Base-by-base conservation (phyloP, 2,329 filamentous ascomycete genomes). In the Hypoxylon sp. region DNA sequence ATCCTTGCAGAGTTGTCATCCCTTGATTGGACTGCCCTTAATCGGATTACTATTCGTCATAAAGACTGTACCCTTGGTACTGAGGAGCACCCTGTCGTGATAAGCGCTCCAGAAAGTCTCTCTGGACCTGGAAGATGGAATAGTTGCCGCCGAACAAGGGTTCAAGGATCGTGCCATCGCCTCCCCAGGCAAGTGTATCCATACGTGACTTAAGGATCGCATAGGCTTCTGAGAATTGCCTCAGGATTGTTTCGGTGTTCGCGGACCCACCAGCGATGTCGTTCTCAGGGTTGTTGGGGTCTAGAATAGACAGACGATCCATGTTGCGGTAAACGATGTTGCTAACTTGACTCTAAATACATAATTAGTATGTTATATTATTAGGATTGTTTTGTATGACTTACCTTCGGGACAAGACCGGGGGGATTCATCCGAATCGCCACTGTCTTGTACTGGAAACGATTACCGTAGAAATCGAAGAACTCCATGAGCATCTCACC, bases 231-330 rank as follows among this genome's bases (percentile, higher is more conserved):
- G 86, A 82, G 78, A 99, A 98, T 11, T 85, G 84, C n/a, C 83
- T 77, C 70, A 93, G 82, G 52, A 98, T 92, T 7, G 87, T 82
- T 0, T 79, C 71, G 6, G 91, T 92, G 71, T 93, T 91, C 49
- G 84, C 86, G 0, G 94, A 96, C 9, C 94, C 94, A 9, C 94
- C 94, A 0, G 96, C 91, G 25, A 99, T 96, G 75, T 99, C 96
- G 77, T 98, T 98, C 25, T 85, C 82, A 0, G 87, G 78, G 64
- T 93, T 92, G 78, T 98, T 97, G 0, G 96, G 96, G 75, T 99
- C 96, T 64, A 97, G 91, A 74, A 99, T 97, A 7, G 91, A 92
- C 1, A 99, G 84, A 1, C 93, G 89, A 55, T 91, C 85, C 13
- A 79, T 80, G 74, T 90, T 90, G 73, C 86, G 87, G 74, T 90